Conservation (phyloP, 306 rosid genomes). For the Nissolia schottii region DNA sequence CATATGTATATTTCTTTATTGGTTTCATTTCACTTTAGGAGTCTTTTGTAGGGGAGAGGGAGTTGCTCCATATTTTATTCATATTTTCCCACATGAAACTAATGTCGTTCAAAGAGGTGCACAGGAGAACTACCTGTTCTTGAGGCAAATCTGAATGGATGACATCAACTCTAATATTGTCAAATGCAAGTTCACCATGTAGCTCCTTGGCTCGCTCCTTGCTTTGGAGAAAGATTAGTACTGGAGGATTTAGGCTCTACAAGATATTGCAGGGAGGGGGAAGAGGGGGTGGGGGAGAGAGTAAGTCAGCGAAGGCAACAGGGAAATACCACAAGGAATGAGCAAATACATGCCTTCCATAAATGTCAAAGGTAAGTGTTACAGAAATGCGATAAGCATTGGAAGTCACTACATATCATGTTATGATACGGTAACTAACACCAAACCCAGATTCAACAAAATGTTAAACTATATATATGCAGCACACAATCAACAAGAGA, state of each 20-base stretch:
- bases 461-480: neutral
- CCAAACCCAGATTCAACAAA: neutral
- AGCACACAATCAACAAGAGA: neutral
- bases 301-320: conserved; percentile 24
- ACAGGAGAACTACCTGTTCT: conserved; percentile 57
- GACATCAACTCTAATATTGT: conserved; percentile 71
- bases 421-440: neutral
- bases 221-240: conserved; percentile 87
- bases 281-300: too few species aligned
- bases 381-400: conserved; percentile 10
- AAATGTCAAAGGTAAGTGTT: neutral
- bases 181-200: conserved; percentile 64
- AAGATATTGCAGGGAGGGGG: conserved; percentile 7
- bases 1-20: neutral
- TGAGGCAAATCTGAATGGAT: conserved; percentile 89
- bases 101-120: conserved; percentile 2
- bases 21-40: neutral
- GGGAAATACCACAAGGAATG: neutral
- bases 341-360: neutral
- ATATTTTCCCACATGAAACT: neutral
- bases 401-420: neutral
- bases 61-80: neutral
- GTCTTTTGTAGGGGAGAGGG: neutral
- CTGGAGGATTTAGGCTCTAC: conserved; percentile 89
- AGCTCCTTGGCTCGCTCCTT: conserved; percentile 97